Conservation (phyloP, 768 basidiomycete genomes). For the Lyophyllum decastes region DNA sequence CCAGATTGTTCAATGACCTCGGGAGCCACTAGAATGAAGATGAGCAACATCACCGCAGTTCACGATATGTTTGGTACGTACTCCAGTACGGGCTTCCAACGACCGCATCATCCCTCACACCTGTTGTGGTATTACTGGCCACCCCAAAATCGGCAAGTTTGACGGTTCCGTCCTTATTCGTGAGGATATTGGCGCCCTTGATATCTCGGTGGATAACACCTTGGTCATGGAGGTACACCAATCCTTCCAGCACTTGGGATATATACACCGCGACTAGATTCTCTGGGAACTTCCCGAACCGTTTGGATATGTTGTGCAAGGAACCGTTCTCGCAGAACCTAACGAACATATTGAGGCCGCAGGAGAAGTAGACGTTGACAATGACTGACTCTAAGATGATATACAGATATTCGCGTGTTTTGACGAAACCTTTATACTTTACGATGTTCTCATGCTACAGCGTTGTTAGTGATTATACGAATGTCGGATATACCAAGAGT, state of each 20-base stretch:
- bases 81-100: slow-evolving; percentile 99
- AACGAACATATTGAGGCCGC: slow-evolving; percentile 1
- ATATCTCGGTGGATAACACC: slow-evolving; percentile 99
- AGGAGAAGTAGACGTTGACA: neutral
- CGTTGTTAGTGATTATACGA: slow-evolving; percentile 1
- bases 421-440: slow-evolving; percentile 98
- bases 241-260: slow-evolving; percentile 92
- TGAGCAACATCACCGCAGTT: neutral
- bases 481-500: neutral
- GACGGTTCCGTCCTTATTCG: slow-evolving; percentile 97
- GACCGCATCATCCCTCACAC: slow-evolving; percentile 84
- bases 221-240: slow-evolving; percentile 97
- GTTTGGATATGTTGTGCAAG: slow-evolving; percentile 91
- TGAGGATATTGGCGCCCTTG: slow-evolving; percentile 98
- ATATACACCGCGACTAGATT: slow-evolving; percentile 96
- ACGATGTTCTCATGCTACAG: slow-evolving; percentile 93
- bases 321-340: slow-evolving; percentile 99
- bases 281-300: slow-evolving; percentile 98
- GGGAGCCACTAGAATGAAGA: slow-evolving; percentile 77
- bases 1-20: slow-evolving; percentile 99
- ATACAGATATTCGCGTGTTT: slow-evolving; percentile 91
- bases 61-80: slow-evolving; percentile 37
- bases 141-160: slow-evolving; percentile 99
- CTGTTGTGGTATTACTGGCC: slow-evolving; percentile 74
- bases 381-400: slow-evolving; percentile 88